Evolutionary conservation across 139 green algal species (phyloP).

Genomic region (Ettlia oleoabundans): DNA sequence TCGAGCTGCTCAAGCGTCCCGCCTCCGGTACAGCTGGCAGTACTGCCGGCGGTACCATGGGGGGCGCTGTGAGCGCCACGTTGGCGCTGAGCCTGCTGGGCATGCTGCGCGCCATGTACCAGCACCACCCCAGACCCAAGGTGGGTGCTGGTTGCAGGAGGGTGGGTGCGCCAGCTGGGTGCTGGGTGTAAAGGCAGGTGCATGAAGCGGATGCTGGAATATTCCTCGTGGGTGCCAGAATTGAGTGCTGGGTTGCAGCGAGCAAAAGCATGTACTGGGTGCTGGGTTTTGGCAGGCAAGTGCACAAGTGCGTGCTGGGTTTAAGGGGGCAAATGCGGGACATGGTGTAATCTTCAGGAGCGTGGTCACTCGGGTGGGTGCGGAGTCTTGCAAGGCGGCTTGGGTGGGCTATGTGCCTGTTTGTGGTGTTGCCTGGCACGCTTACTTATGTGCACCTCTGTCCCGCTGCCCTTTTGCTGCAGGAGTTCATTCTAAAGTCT

Average conservation of each 20-base stretch:
- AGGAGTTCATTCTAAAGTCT: slow-evolving; percentile 75
- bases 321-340: no score
- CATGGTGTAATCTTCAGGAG: no score
- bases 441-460: no score
- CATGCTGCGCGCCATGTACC: slow-evolving; percentile 74
- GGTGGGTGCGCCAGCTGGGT: neutral
- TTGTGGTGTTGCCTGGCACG: neutral
- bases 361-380: no score
- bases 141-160: no score
- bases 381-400: no score
- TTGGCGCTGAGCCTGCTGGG: slow-evolving; percentile 54
- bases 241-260: neutral
- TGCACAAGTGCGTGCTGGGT: no score
- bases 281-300: no score
- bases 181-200: neutral
- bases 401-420: neutral
- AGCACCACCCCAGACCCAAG: slow-evolving; percentile 80
- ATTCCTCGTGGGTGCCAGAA: no score
- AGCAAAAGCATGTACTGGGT: neutral
- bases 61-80: no score
- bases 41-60: neutral
- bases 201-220: no score
- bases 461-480: neutral
- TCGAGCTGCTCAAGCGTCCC: slow-evolving; percentile 50
- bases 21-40: no score